Percentiles rank a stretch among this genome's conserved stretches.
These are phyloP conservation scores for Plasmodium blacklocki DNA, from an alignment of 169 alveolate genomes.

Conservation along the genomic window DNA sequence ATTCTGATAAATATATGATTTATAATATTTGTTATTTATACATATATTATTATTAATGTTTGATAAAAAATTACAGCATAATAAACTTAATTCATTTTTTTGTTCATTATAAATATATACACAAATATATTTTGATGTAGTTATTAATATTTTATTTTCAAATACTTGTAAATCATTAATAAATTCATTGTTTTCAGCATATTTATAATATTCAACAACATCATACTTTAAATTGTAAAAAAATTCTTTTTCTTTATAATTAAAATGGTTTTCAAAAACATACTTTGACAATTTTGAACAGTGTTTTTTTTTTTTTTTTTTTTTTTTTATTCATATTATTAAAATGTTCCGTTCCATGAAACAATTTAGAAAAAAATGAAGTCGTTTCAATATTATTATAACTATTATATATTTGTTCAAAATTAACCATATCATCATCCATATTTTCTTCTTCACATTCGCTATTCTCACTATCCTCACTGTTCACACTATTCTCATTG, in stretches of 20 bases:
- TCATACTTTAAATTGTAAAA: slow-evolving; percentile 23
- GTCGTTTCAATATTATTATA: background rate
- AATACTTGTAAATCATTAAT: slow-evolving; percentile 24
- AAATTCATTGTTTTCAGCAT: slow-evolving; percentile 18
- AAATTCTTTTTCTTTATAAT: slow-evolving; percentile 20
- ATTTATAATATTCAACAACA: slow-evolving; percentile 16
- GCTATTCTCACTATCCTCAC: background rate
- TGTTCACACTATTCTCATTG: background rate
- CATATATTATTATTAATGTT: slow-evolving; percentile 9
- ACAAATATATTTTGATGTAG: slow-evolving; percentile 18
- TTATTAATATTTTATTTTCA: slow-evolving; percentile 48
- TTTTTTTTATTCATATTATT: background rate
- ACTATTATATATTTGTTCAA: background rate
- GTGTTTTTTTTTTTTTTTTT: slow-evolving; percentile 3
- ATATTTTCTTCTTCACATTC: too few relatives aligned
- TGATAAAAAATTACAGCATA: slow-evolving; percentile 12
- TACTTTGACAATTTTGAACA: slow-evolving; percentile 16
- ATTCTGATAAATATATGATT: slow-evolving; percentile 3
- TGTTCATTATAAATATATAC: slow-evolving; percentile 35
- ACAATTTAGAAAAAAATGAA: background rate
- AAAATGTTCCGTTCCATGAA: background rate
- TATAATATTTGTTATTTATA: slow-evolving; percentile 16
- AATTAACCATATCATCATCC: too few relatives aligned
- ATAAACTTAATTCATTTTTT: slow-evolving; percentile 8
- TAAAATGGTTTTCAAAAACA: slow-evolving; percentile 24